Base-by-base conservation (phyloP, 106 monocot species). In the Chionographis japonica region DNA sequence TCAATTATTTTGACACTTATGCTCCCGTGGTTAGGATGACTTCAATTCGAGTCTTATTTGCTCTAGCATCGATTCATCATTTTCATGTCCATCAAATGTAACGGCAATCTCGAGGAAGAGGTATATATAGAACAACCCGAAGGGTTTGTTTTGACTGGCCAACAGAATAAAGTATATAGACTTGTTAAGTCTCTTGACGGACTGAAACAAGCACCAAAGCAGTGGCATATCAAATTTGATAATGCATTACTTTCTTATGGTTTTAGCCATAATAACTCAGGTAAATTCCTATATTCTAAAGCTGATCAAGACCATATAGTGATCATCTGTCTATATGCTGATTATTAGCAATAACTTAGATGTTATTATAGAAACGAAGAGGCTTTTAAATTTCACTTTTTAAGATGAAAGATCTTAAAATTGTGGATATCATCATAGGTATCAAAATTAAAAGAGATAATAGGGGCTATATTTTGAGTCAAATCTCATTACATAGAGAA, bases 141-240 rank as follows among this genome's bases (percentile, higher is more conserved):
- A 43, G 40, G 63, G 10, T 63, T 63, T 63, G 42, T 63, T 40
- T 6, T 63, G 15, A 13, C 14, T n/a, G 14, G 63, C 0, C 63
- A 41, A 16, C 35, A 63, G 0, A 13, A 43, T 43, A 43, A 63
- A 6, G 42, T 63, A 9, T 63, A 40, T 46, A 63, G 37, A 46
- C 17, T 43, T n/a, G 16, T 40, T 16, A 63, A 43, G 8, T 63
- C 63, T 16, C n/a, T 63, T 3, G 16, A 43, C 16, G 63, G 63
- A 8, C 15, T 63, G 1, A 63, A 63, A 46, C 46, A 46, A 46
- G 5, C 46, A 46, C 46, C 46, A 46, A 46, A 46, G 46, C 2
- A 46, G 46, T 63, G 42, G 4, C 42, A 63, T n/a, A 42, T 15
- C 46, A 63, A 63, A 42, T 63, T 63, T 63, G 15, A 63, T 63